Evolutionary conservation across 768 basidiomycete species (phyloP).

Genomic region (Wakefieldia striispora): DNA sequence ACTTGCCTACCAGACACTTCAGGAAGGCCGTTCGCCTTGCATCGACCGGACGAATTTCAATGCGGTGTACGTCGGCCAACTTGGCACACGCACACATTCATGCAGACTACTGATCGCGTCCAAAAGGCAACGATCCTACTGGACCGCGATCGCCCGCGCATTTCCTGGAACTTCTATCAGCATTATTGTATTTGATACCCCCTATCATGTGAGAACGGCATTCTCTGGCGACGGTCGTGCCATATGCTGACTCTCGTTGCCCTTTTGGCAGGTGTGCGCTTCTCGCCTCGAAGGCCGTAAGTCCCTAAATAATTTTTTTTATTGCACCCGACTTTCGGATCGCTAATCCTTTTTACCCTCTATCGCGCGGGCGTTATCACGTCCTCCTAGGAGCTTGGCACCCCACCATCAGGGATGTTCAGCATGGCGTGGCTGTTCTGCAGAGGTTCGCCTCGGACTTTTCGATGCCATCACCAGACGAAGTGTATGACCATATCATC

Average conservation of each 20-base stretch:
- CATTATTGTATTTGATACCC: slow-evolving; percentile 77
- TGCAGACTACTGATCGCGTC: neutral
- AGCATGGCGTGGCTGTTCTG: slow-evolving; percentile 59
- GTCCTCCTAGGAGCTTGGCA: slow-evolving; percentile 56
- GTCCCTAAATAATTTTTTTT: slow-evolving; percentile 26
- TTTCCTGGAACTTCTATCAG: slow-evolving; percentile 63
- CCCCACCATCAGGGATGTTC: slow-evolving; percentile 69
- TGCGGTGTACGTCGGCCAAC: slow-evolving; percentile 44
- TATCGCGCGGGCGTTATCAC: slow-evolving; percentile 5
- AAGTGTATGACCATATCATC: slow-evolving; percentile 65
- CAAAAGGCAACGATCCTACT: slow-evolving; percentile 64
- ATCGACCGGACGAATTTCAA: slow-evolving; percentile 81
- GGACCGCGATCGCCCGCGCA: slow-evolving; percentile 70
- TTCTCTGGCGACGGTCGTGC: slow-evolving; percentile 1
- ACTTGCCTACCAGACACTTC: slow-evolving; percentile 50
- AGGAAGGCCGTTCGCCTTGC: slow-evolving; percentile 66
- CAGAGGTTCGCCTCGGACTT: slow-evolving; percentile 64
- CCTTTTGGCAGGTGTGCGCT: slow-evolving; percentile 53
- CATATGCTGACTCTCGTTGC: slow-evolving; percentile 12
- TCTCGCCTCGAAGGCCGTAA: slow-evolving; percentile 57
- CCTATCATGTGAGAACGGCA: slow-evolving; percentile 58
- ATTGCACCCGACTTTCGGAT: slow-evolving; percentile 1
- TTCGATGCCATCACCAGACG: slow-evolving; percentile 49
- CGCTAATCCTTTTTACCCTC: slow-evolving; percentile 5
- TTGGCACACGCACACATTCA: neutral